Conservation (phyloP, 2,329 filamentous ascomycete genomes). For the Pseudogymnoascus sp. region DNA sequence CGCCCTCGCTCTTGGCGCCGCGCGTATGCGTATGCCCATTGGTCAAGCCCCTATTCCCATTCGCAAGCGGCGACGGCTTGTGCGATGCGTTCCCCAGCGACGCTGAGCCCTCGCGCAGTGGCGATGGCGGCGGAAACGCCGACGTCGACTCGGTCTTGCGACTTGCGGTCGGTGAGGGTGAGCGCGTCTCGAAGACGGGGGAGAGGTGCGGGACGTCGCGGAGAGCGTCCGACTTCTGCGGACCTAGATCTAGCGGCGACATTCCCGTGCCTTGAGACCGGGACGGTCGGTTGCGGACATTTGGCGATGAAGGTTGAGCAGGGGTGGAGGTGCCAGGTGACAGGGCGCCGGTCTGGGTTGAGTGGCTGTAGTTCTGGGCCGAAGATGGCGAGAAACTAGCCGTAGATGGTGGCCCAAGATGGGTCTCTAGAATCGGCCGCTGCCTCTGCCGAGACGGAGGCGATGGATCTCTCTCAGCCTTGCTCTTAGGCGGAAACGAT, state of each 20-base stretch:
- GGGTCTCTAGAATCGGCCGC: neutral
- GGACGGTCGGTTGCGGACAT: neutral
- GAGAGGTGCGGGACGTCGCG: slow-evolving; percentile 44
- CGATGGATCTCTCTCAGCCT: neutral
- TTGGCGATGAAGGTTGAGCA: neutral
- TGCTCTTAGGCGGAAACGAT: neutral
- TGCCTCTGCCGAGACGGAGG: neutral
- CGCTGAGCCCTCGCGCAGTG: slow-evolving; percentile 13
- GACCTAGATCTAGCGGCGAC: neutral
- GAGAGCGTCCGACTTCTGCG: neutral
- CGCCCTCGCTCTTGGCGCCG: slow-evolving; percentile 46
- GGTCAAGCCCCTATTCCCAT: slow-evolving; percentile 27
- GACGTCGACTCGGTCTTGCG: slow-evolving; percentile 43
- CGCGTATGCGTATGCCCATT: slow-evolving; percentile 50
- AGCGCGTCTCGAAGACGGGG: slow-evolving; percentile 65
- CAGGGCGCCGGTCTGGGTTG: neutral
- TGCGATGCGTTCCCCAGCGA: slow-evolving; percentile 25
- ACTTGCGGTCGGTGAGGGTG: slow-evolving; percentile 57
- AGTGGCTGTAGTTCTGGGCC: neutral
- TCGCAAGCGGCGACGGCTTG: slow-evolving; percentile 29
- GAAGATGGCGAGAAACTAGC: neutral
- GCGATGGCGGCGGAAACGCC: slow-evolving; percentile 15
- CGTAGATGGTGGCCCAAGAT: neutral
- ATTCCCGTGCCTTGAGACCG: neutral
- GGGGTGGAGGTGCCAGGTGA: neutral